phyloP scores from a whole-genome alignment of 2,329 filamentous ascomycete genomes.

The Calonectria leucothoes region DNA sequence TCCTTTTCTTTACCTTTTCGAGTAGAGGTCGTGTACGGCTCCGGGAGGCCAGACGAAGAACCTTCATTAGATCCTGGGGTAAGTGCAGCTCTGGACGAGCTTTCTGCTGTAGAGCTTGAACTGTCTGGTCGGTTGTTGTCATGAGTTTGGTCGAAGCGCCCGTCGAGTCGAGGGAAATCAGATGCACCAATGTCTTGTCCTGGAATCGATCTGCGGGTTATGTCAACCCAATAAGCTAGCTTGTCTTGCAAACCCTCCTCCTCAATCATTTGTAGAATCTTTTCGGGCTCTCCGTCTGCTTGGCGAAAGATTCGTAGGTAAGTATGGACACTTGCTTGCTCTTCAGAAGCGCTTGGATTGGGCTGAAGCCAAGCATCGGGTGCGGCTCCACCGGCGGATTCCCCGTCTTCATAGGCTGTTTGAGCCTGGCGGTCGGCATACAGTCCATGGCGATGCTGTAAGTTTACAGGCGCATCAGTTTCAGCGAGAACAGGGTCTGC shows the following conservation, averaged over 20 bases:
- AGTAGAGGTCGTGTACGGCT: not conserved
- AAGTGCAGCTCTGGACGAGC: constrained; percentile 36
- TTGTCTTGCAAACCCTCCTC: constrained; percentile 69
- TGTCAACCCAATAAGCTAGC: constrained; percentile 68
- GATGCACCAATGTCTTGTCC: constrained; percentile 19
- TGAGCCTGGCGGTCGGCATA: constrained; percentile 26
- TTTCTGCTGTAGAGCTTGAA: constrained; percentile 38
- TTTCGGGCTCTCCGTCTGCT: constrained; percentile 68
- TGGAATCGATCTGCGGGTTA: constrained; percentile 54
- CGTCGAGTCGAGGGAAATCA: not conserved
- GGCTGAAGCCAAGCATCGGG: constrained; percentile 11
- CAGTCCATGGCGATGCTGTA: constrained; percentile 25
- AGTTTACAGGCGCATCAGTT: constrained; percentile 21
- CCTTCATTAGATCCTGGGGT: constrained; percentile 40
- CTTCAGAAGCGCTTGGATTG: constrained; percentile 16
- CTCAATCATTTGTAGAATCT: constrained; percentile 70
- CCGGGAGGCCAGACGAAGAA: constrained; percentile 11
- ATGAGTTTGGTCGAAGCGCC: constrained; percentile 1
- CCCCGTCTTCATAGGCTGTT: constrained; percentile 21
- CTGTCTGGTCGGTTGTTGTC: constrained; percentile 30
- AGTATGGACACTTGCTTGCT: constrained; percentile 45
- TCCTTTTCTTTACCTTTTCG: constrained; percentile 44
- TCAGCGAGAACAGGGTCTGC: constrained; percentile 25
- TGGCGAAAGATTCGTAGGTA: constrained; percentile 67
- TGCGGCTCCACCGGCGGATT: constrained; percentile 8